These are phyloP conservation scores for Trichoderma gamsii DNA, from an alignment of 495 filamentous ascomycete genomes.

Conservation along the genomic window DNA sequence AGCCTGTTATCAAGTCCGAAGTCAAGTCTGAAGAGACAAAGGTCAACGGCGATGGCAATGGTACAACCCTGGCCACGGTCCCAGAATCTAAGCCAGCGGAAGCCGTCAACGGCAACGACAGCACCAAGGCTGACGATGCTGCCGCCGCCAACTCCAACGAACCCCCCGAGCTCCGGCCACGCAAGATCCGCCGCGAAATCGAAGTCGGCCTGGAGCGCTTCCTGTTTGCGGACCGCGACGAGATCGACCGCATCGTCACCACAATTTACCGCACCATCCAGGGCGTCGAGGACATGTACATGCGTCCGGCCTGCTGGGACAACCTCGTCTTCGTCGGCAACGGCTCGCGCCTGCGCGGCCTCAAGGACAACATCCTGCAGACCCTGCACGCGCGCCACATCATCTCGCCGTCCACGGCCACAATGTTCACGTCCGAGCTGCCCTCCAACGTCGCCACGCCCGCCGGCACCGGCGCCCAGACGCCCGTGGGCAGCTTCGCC, in stretches of 20 bases:
- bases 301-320: constrained; percentile 84
- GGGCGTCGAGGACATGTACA: constrained; percentile 68
- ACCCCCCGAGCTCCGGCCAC: constrained; percentile 31
- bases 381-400: constrained; percentile 76
- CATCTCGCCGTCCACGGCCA: constrained; percentile 81
- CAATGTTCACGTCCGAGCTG: constrained; percentile 94
- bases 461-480: constrained; percentile 83
- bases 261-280: constrained; percentile 76
- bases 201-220: constrained; percentile 88
- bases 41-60: neutral
- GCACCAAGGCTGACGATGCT: neutral
- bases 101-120: neutral
- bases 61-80: neutral
- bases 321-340: constrained; percentile 82
- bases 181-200: constrained; percentile 60
- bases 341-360: constrained; percentile 73
- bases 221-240: constrained; percentile 62
- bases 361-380: constrained; percentile 78
- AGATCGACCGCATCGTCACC: constrained; percentile 74
- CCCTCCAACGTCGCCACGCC: constrained; percentile 88
- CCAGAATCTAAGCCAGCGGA: neutral
- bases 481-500: constrained; percentile 61
- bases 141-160: constrained; percentile 3
- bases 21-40: constrained; percentile 1
- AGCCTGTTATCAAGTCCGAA: neutral